Percentiles rank a stretch among this genome's conserved stretches.
Conservation (phyloP, 1,139 yeast genomes). For the Yamadazyma epiphylla region DNA sequence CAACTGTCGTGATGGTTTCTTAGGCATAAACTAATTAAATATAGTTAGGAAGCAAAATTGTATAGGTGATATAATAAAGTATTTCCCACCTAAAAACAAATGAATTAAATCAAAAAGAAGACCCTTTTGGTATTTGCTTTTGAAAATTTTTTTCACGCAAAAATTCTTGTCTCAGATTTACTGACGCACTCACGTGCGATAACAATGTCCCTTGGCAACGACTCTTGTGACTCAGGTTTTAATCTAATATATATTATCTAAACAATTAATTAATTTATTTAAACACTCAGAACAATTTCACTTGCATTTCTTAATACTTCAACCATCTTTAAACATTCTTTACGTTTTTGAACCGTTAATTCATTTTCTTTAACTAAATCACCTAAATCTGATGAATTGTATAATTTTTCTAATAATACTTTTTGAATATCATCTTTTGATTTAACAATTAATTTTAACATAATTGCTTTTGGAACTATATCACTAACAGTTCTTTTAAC, state of each 20-base stretch:
- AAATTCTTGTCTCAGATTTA: neutral
- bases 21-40: slow-evolving; percentile 36
- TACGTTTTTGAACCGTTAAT: slow-evolving; percentile 87
- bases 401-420: slow-evolving; percentile 81
- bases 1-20: slow-evolving; percentile 43
- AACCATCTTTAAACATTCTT: slow-evolving; percentile 93
- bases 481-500: slow-evolving; percentile 94
- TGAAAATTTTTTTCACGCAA: too few species aligned
- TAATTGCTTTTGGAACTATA: slow-evolving; percentile 89
- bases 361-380: slow-evolving; percentile 91
- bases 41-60: too few species aligned
- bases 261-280: slow-evolving; percentile 8
- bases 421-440: slow-evolving; percentile 89
- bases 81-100: too few species aligned
- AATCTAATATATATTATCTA: neutral
- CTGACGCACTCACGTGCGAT: neutral
- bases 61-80: too few species aligned
- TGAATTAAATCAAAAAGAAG: too few species aligned
- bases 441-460: slow-evolving; percentile 82
- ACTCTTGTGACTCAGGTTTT: too few species aligned
- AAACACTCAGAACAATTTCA: slow-evolving; percentile 87
- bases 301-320: slow-evolving; percentile 85
- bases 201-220: too few species aligned
- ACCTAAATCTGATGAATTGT: slow-evolving; percentile 69
- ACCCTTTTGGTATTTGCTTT: too few species aligned